Evolutionary conservation across 176 grass and related monocot genomes (phyloP).

Genomic region (Oryza glumipatula): DNA sequence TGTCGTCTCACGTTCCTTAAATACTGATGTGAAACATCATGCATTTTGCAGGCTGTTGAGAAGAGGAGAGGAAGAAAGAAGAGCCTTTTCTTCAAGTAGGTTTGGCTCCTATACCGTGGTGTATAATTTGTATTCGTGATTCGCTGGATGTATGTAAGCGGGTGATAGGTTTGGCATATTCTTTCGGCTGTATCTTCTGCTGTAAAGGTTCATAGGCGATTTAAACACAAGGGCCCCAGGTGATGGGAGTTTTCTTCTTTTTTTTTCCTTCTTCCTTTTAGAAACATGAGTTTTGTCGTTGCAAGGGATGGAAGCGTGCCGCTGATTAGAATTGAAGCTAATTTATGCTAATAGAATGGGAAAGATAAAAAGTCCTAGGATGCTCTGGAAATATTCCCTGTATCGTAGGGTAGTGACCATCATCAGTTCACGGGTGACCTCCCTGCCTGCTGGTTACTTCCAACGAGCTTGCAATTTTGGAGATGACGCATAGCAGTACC

Average conservation of each 20-base stretch:
- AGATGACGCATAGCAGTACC: neutral
- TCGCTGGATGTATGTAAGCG: constrained; percentile 13
- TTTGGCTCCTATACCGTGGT: neutral
- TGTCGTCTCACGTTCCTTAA: neutral
- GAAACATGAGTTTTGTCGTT: neutral
- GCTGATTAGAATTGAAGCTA: neutral
- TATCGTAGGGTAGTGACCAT: neutral
- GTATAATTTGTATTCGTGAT: constrained; percentile 23
- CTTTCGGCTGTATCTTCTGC: neutral
- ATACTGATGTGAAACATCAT: constrained; percentile 18
- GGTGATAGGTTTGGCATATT: neutral
- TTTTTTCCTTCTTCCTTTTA: neutral
- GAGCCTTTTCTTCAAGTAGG: constrained; percentile 90
- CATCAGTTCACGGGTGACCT: neutral
- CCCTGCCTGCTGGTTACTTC: neutral
- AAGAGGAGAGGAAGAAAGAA: constrained; percentile 74
- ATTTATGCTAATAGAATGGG: neutral
- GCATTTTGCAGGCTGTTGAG: constrained; percentile 72
- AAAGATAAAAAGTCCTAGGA: neutral
- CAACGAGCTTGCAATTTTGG: neutral
- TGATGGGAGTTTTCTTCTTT: neutral
- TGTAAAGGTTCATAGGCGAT: constrained; percentile 25
- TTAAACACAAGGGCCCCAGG: neutral
- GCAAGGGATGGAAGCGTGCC: neutral
- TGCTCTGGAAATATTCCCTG: no score